A percentile compares a stretch with the other conserved stretches of the same genome.
Evolutionary conservation across 2,329 filamentous ascomycete species (phyloP).

Genomic region (Aspergillus pseudotamarii): DNA sequence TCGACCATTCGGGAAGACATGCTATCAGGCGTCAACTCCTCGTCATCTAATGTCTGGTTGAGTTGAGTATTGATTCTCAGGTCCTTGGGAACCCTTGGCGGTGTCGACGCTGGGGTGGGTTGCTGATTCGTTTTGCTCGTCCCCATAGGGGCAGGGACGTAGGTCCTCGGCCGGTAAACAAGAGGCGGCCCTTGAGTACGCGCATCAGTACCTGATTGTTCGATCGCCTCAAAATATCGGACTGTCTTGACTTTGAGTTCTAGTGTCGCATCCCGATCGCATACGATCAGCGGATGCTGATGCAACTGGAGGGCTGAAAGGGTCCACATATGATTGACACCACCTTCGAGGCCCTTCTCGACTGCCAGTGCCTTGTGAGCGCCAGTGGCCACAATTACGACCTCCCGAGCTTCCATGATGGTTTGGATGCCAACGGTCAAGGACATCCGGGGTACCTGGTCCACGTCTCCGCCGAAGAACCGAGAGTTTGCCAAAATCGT

Average conservation of each 20-base stretch:
- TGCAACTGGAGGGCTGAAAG: conserved; percentile 80
- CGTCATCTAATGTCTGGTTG: conserved; percentile 39
- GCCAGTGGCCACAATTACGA: conserved; percentile 80
- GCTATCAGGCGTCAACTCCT: conserved; percentile 51
- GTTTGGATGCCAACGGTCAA: conserved; percentile 84
- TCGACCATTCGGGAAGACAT: conserved; percentile 52
- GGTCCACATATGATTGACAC: conserved; percentile 90
- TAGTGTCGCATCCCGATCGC: conserved; percentile 76
- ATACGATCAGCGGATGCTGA: conserved; percentile 78
- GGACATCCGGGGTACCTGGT: conserved; percentile 77
- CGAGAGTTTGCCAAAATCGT: conserved; percentile 83
- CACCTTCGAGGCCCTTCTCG: conserved; percentile 78
- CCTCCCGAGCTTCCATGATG: conserved; percentile 77
- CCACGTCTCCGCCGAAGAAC: conserved; percentile 77
- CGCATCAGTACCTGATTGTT: conserved; percentile 60
- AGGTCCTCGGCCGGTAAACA: conserved; percentile 43
- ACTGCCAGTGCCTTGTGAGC: conserved; percentile 79
- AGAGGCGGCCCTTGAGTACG: conserved; percentile 47
- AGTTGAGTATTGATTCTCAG: conserved; percentile 50
- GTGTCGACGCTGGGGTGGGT: conserved; percentile 30
- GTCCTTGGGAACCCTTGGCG: conserved; percentile 40
- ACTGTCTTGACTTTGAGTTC: conserved; percentile 76
- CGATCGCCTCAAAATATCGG: conserved; percentile 73
- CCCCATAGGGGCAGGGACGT: conserved; percentile 35
- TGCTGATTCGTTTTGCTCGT: conserved; percentile 28